Evolutionary conservation across 129 eudicot genomes (phyloP).

Genomic region (Pseudognaphalium luteoalbum): DNA sequence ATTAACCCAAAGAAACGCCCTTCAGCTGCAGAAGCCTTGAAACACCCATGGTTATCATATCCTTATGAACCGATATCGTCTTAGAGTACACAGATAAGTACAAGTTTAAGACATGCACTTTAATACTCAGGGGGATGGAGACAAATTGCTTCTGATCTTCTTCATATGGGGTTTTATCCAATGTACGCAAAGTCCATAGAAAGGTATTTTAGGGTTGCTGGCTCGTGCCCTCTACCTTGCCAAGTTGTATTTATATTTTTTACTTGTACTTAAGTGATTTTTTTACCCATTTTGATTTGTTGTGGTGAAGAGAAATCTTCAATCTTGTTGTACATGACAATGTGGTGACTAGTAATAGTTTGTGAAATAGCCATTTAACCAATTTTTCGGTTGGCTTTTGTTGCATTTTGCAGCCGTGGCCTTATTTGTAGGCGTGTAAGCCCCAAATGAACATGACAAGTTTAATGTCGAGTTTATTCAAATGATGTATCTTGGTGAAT

Average conservation of each 20-base stretch:
- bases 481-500: not conserved
- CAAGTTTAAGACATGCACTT: conserved; percentile 23
- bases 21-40: conserved; percentile 80
- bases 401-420: conserved; percentile 20
- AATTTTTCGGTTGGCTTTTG: conserved; percentile 45
- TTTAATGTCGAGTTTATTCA: not conserved
- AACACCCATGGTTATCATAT: conserved; percentile 91
- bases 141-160: not conserved
- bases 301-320: conserved; percentile 33
- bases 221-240: conserved; percentile 10
- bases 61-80: conserved; percentile 96
- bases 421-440: conserved; percentile 14
- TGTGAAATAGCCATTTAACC: conserved; percentile 55
- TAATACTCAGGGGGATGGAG: conserved; percentile 8
- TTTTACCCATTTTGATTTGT: conserved; percentile 31
- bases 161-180: conserved; percentile 16
- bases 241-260: conserved; percentile 39
- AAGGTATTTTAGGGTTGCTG: conserved; percentile 22
- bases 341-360: conserved; percentile 51
- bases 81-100: conserved; percentile 29
- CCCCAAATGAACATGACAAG: conserved; percentile 25
- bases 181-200: conserved; percentile 17
- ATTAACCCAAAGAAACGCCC: conserved; percentile 82
- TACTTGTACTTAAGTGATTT: conserved; percentile 38
- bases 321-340: conserved; percentile 49